Evolutionary conservation across 208 protist species (phyloP).

Genomic region (Borovskyia barvae): DNA sequence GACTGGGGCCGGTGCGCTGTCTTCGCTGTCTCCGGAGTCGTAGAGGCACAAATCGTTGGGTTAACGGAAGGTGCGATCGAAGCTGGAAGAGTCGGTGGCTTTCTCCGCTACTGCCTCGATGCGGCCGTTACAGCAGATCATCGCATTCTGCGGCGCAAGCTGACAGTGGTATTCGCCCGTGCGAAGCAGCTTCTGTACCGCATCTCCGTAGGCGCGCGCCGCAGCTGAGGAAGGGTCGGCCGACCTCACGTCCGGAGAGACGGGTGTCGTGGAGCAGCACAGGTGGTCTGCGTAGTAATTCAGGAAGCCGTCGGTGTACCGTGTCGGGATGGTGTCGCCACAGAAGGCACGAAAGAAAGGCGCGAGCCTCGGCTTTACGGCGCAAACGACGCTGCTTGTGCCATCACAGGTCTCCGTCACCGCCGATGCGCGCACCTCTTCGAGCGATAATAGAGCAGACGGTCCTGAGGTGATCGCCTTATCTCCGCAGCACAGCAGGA

Average conservation of each 20-base stretch:
- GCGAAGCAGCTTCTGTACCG: constrained; percentile 10
- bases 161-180: constrained; percentile 18
- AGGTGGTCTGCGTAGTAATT: neutral
- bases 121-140: constrained; percentile 19
- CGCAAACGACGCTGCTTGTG: neutral
- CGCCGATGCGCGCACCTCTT: neutral
- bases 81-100: too few relatives aligned
- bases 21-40: too few relatives aligned
- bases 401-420: constrained; percentile 5
- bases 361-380: neutral
- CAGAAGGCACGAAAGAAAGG: constrained; percentile 20
- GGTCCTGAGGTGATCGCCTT: constrained; percentile 1
- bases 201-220: constrained; percentile 3
- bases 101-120: too few relatives aligned
- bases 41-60: too few relatives aligned
- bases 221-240: neutral
- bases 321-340: constrained; percentile 4
- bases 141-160: neutral
- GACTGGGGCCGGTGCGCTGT: too few relatives aligned
- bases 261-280: constrained; percentile 20
- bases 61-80: too few relatives aligned
- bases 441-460: constrained; percentile 3
- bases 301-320: constrained; percentile 18
- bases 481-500: constrained; percentile 14
- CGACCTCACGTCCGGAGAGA: neutral